phyloP scores from a whole-genome alignment of 495 filamentous ascomycete genomes.

The Penicillium macrosclerotiorum region DNA sequence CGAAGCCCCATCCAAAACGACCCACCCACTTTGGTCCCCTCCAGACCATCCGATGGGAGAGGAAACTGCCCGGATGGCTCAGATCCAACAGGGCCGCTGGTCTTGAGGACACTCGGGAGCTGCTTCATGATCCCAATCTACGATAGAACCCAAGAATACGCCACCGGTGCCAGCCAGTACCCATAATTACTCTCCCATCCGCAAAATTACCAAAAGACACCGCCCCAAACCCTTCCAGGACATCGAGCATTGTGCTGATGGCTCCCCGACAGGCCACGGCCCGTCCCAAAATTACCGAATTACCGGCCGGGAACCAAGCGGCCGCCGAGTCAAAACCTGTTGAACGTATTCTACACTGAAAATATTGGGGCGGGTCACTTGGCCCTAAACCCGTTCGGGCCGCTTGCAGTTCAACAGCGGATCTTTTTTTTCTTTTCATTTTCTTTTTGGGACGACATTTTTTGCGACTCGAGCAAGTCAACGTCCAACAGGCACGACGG shows the following conservation, averaged over 20 bases:
- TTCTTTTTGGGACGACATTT: constrained; percentile 10
- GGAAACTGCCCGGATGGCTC: too few relatives aligned
- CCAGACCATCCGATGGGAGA: background rate
- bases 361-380: constrained; percentile 23
- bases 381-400: constrained; percentile 23
- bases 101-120: too few relatives aligned
- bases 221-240: too few relatives aligned
- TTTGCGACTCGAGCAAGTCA: too few relatives aligned
- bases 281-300: background rate
- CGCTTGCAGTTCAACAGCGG: constrained; percentile 26
- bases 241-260: too few relatives aligned
- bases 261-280: background rate
- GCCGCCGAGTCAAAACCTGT: background rate
- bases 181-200: too few relatives aligned
- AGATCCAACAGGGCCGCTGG: too few relatives aligned
- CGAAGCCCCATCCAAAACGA: constrained; percentile 1
- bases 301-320: background rate
- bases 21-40: constrained; percentile 2
- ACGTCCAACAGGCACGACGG: too few relatives aligned
- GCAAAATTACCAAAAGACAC: too few relatives aligned
- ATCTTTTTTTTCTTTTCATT: constrained; percentile 28
- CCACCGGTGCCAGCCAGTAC: too few relatives aligned
- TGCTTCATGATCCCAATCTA: too few relatives aligned
- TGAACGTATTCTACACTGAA: background rate
- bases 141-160: too few relatives aligned